Conservation (phyloP, 352 stramenopile species). For the Saprolegnia parasitica region DNA sequence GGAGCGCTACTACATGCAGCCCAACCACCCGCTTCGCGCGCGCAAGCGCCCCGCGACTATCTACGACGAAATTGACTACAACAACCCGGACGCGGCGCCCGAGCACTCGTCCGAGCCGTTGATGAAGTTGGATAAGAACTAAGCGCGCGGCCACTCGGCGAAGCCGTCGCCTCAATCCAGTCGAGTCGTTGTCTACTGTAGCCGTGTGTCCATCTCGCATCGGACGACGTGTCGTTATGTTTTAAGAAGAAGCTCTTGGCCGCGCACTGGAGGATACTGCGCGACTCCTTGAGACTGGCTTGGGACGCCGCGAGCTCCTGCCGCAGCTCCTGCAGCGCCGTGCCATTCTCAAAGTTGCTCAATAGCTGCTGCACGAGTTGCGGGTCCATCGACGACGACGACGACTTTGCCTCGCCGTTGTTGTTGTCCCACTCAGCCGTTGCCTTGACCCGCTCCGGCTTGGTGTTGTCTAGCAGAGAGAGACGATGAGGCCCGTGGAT, state of each 20-base stretch:
- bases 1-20: constrained; percentile 83
- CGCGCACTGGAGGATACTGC: constrained; percentile 59
- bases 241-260: constrained; percentile 57
- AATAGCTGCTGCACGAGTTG: constrained; percentile 61
- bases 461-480: neutral
- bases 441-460: constrained; percentile 34
- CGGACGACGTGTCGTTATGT: neutral
- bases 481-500: too few relatives aligned
- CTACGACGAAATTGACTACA: constrained; percentile 80
- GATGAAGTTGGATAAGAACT: constrained; percentile 60
- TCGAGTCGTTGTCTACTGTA: neutral
- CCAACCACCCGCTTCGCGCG: constrained; percentile 57
- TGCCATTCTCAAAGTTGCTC: constrained; percentile 68
- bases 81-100: constrained; percentile 53
- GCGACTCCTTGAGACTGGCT: constrained; percentile 60
- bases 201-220: neutral
- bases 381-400: constrained; percentile 44
- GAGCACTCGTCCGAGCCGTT: constrained; percentile 46
- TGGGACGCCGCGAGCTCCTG: constrained; percentile 60
- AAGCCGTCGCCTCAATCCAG: neutral
- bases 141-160: constrained; percentile 28
- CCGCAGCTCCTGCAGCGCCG: constrained; percentile 54
- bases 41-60: constrained; percentile 58
- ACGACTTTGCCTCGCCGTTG: constrained; percentile 21
- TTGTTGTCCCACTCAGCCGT: constrained; percentile 32